Percentiles rank a stretch among this genome's conserved stretches.
Conservation (phyloP, 176 grass and related monocot genomes). For the Ensete ventricosum region DNA sequence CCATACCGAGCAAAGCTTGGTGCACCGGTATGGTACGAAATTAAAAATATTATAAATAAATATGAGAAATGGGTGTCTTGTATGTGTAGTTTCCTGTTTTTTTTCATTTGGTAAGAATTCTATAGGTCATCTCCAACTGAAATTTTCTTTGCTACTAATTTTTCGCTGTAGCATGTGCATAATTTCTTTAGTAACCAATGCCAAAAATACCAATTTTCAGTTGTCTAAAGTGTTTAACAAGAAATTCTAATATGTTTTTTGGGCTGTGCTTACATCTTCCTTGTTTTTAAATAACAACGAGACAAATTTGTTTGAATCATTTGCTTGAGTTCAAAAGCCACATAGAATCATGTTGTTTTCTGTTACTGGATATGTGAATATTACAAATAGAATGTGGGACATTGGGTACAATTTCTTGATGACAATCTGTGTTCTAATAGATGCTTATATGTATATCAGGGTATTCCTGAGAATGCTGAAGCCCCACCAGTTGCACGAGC, state of each 20-base stretch:
- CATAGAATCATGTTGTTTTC: background rate
- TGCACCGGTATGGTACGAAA: no score
- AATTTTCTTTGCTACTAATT: background rate
- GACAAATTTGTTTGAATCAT: no score
- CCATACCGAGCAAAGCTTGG: no score
- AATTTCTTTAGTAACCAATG: background rate
- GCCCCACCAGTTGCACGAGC: slow-evolving; percentile 34
- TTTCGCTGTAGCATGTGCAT: background rate
- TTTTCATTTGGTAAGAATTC: background rate
- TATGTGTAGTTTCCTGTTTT: background rate
- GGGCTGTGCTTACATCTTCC: no score
- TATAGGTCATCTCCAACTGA: background rate
- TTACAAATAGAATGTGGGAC: background rate
- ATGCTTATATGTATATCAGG: slow-evolving; percentile 27
- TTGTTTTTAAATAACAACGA: no score
- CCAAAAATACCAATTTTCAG: background rate
- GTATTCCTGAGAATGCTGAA: slow-evolving; percentile 64
- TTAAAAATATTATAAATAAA: no score
- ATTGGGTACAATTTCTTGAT: background rate
- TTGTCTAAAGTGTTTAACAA: background rate
- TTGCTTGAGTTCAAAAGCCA: background rate
- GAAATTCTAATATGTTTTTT: no score
- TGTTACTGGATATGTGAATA: slow-evolving; percentile 1
- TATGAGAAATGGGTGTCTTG: no score
- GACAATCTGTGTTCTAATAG: background rate